phyloP scores from a whole-genome alignment of 2,329 filamentous ascomycete species.

The Juglanconis oblonga region DNA sequence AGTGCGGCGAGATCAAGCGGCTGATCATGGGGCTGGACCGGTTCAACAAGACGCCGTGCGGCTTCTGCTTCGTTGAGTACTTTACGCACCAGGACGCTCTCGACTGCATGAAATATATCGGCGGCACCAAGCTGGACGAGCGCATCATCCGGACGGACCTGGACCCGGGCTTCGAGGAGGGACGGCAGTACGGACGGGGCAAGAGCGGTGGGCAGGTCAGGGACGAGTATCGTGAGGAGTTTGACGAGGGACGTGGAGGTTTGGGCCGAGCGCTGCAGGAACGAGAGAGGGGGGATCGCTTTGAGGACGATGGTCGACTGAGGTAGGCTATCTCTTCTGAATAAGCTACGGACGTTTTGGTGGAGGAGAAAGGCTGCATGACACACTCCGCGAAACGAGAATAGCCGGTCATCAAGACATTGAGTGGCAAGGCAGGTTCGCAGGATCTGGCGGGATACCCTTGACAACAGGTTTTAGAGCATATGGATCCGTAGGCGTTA shows the following conservation, averaged over 20 bases:
- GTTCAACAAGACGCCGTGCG: conserved; percentile 95
- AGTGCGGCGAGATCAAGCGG: conserved; percentile 97
- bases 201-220: conserved; percentile 96
- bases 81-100: conserved; percentile 96
- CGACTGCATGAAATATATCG: conserved; percentile 98
- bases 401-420: neutral
- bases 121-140: conserved; percentile 96
- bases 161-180: conserved; percentile 94
- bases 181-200: conserved; percentile 90
- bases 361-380: neutral
- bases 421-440: neutral
- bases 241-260: conserved; percentile 89
- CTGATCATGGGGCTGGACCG: conserved; percentile 97
- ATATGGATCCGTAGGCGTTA: neutral
- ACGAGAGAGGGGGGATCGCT: conserved; percentile 21
- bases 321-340: neutral
- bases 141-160: conserved; percentile 92
- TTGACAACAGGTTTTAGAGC: neutral
- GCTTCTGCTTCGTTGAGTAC: conserved; percentile 99
- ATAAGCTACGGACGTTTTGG: neutral
- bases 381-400: neutral
- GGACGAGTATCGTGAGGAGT: conserved; percentile 97
- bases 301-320: conserved; percentile 18
- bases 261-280: conserved; percentile 76
- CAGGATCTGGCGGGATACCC: neutral